Percentiles rank a stretch among this genome's conserved stretches.
Conservation (phyloP, 2,329 filamentous ascomycete species). For the Dactylellina haptotyla region DNA sequence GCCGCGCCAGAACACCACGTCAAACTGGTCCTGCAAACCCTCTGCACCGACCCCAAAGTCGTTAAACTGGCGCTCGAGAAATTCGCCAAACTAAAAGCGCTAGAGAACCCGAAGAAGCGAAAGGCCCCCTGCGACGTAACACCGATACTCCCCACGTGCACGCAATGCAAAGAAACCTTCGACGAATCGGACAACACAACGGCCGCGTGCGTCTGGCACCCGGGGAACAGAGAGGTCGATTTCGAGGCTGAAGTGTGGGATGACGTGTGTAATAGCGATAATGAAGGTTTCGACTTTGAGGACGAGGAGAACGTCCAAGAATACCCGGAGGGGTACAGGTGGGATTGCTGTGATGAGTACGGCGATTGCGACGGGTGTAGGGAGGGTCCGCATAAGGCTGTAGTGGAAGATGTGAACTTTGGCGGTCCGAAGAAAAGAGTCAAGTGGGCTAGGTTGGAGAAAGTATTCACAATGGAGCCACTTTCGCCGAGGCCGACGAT, state of each 20-base stretch:
- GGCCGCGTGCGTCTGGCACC: slow-evolving; percentile 4
- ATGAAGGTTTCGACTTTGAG: not conserved
- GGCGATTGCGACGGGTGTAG: slow-evolving; percentile 11
- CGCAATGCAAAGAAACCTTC: not conserved
- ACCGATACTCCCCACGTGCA: not conserved
- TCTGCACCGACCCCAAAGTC: slow-evolving; percentile 9
- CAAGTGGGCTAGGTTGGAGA: not conserved
- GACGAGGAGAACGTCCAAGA: not conserved
- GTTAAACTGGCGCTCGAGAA: not conserved
- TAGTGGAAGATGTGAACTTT: not conserved
- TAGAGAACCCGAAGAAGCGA: slow-evolving; percentile 1
- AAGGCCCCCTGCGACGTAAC: not conserved
- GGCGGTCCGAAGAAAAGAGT: not conserved
- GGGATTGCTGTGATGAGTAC: slow-evolving; percentile 18
- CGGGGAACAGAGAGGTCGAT: slow-evolving; percentile 10
- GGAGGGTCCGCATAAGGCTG: slow-evolving; percentile 3
- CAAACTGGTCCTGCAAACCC: not conserved
- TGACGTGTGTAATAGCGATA: not conserved
- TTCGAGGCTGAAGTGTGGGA: slow-evolving; percentile 20
- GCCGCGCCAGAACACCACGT: slow-evolving; percentile 9
- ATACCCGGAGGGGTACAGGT: slow-evolving; percentile 18
- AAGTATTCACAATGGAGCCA: not conserved
- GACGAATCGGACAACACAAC: not conserved
- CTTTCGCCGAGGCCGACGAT: not conserved
- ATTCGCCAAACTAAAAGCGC: not conserved